These are phyloP conservation scores for Diddensiella transvaalensis DNA, from an alignment of 805 yeast genomes.

Conservation along the genomic window DNA sequence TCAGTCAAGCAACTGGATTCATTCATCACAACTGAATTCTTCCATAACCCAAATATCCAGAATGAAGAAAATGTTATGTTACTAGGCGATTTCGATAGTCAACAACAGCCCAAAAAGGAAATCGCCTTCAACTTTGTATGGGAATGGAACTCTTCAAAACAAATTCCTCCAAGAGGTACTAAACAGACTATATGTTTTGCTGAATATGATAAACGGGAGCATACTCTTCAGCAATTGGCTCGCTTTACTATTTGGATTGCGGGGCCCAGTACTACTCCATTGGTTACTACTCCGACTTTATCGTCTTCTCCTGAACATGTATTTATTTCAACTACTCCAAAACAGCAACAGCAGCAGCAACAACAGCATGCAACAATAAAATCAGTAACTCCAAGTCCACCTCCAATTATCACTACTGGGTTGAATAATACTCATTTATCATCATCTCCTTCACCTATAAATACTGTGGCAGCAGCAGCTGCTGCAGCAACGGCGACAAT, in stretches of 20 bases:
- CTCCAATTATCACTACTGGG: not conserved
- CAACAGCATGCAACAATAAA: conserved; percentile 3
- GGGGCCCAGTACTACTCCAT: conserved; percentile 9
- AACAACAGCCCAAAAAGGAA: conserved; percentile 2
- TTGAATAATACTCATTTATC: not conserved
- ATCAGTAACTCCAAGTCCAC: not conserved
- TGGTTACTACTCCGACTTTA: not conserved
- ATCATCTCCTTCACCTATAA: not conserved
- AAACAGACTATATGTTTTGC: conserved; percentile 38
- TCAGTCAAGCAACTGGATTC: conserved; percentile 28
- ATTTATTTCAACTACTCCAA: too few relatives aligned
- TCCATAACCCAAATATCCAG: conserved; percentile 37
- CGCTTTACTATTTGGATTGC: conserved; percentile 35
- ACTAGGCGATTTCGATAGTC: conserved; percentile 32
- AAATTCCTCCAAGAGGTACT: conserved; percentile 26
- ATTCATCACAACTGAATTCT: conserved; percentile 34
- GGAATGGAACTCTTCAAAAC: conserved; percentile 25
- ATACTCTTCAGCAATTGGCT: conserved; percentile 31
- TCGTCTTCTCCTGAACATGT: conserved; percentile 1
- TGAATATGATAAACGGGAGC: conserved; percentile 36
- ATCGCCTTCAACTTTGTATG: conserved; percentile 31
- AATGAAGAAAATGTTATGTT: conserved; percentile 36
- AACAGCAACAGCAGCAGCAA: conserved; percentile 2
- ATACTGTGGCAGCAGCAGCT: not conserved
- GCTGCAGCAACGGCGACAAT: not conserved